phyloP scores from a whole-genome alignment of 768 basidiomycete genomes.

The Infundibulicybe gibba region DNA sequence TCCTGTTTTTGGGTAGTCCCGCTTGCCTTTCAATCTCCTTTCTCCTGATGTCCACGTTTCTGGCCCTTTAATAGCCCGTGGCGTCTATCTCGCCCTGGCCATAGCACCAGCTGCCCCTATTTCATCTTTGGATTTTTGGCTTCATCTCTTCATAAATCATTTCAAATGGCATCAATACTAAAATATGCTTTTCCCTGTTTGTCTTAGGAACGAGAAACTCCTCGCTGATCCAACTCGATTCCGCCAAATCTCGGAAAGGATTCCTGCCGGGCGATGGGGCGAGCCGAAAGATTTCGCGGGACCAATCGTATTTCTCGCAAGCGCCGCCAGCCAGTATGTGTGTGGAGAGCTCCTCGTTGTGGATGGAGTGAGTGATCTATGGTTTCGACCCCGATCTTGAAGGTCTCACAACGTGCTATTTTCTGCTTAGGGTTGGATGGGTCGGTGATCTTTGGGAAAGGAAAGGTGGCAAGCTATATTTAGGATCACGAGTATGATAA shows the following conservation, averaged over 20 bases:
- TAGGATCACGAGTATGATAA: conserved; percentile 1
- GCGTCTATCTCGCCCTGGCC: neutral
- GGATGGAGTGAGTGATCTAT: conserved; percentile 50
- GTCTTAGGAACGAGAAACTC: conserved; percentile 42
- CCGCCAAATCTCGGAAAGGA: conserved; percentile 71
- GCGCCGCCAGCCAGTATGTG: conserved; percentile 65
- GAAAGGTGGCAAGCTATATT: neutral
- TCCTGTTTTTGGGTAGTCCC: conserved; percentile 1
- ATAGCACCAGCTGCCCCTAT: neutral
- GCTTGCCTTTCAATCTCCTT: too few species aligned
- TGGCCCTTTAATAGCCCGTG: neutral
- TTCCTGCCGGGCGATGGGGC: conserved; percentile 73
- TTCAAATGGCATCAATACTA: neutral
- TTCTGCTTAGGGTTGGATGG: conserved; percentile 58
- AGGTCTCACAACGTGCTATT: conserved; percentile 12
- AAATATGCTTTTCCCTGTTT: neutral
- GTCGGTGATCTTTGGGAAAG: conserved; percentile 30
- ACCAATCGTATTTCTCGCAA: conserved; percentile 66
- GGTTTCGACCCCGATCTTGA: conserved; percentile 7
- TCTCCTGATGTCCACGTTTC: neutral
- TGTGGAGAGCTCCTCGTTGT: conserved; percentile 70
- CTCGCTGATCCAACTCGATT: conserved; percentile 58
- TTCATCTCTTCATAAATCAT: conserved; percentile 3
- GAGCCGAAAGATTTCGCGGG: conserved; percentile 72
- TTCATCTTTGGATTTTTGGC: neutral